Evolutionary conservation across 176 grass and related monocot genomes (phyloP).

Genomic region (Eremochloa ophiuroides): DNA sequence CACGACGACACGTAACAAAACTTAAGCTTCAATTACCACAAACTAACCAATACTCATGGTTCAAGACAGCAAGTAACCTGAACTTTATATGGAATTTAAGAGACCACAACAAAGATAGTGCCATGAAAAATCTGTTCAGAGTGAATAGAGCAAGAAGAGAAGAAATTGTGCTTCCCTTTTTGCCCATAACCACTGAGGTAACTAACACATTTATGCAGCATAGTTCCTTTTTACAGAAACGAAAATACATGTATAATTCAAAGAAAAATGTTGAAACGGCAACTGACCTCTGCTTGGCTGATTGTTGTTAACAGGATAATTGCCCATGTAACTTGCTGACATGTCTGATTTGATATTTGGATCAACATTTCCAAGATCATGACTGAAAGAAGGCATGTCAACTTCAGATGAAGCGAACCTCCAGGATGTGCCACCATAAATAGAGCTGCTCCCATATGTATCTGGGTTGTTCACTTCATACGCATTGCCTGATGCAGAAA

Average conservation of each 20-base stretch:
- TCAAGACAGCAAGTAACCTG: neutral
- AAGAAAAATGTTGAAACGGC: slow-evolving; percentile 23
- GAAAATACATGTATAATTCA: neutral
- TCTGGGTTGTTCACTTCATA: slow-evolving; percentile 49
- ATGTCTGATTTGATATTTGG: slow-evolving; percentile 39
- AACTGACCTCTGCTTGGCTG: slow-evolving; percentile 71
- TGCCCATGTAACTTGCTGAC: slow-evolving; percentile 49
- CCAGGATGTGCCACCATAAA: slow-evolving; percentile 62
- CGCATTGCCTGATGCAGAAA: slow-evolving; percentile 43
- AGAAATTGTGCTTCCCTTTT: neutral
- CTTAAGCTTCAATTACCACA: neutral
- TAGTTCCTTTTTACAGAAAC: neutral
- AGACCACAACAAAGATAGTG: neutral
- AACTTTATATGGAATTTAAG: neutral
- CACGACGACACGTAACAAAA: neutral
- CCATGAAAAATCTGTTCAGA: neutral
- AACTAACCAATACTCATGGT: neutral
- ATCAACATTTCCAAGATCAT: slow-evolving; percentile 59
- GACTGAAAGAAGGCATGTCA: slow-evolving; percentile 51
- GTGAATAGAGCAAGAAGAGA: neutral
- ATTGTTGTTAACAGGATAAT: slow-evolving; percentile 62
- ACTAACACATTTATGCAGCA: slow-evolving; percentile 1
- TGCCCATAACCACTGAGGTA: neutral
- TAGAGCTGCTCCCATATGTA: slow-evolving; percentile 48
- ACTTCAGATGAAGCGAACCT: slow-evolving; percentile 56